A percentile compares a stretch with the other conserved stretches of the same genome.
phyloP scores from a whole-genome alignment of 441 rosid species.

The Viola pubescens region DNA sequence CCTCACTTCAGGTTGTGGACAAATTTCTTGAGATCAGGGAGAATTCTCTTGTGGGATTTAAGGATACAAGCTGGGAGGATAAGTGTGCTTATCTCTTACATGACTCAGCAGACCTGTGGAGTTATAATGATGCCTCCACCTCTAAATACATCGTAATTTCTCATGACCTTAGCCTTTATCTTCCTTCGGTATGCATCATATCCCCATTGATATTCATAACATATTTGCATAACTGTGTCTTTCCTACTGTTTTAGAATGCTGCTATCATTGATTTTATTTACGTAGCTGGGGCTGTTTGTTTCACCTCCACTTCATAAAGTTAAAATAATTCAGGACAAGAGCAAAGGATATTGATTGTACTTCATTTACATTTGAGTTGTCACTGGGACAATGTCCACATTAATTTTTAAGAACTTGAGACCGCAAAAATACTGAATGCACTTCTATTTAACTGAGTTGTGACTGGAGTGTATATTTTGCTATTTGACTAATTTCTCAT shows the following conservation, averaged over 20 bases:
- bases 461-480: conserved; percentile 20
- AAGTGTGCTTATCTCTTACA: conserved; percentile 61
- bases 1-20: conserved; percentile 46
- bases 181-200: not conserved
- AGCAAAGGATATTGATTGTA: no score
- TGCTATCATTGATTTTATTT: not conserved
- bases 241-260: not conserved
- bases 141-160: conserved; percentile 73
- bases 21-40: conserved; percentile 68
- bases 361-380: no score
- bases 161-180: conserved; percentile 11
- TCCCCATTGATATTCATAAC: not conserved
- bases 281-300: not conserved
- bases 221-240: not conserved
- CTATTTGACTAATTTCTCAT: conserved; percentile 62
- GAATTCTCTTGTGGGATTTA: conserved; percentile 34
- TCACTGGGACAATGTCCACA: not conserved
- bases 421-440: not conserved
- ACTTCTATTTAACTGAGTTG: not conserved
- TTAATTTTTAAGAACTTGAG: not conserved
- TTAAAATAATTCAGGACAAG: not conserved
- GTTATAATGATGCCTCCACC: conserved; percentile 72
- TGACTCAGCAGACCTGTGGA: conserved; percentile 74
- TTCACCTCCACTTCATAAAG: not conserved
- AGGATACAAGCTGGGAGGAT: conserved; percentile 52